These are phyloP conservation scores for Fomitopsis serialis DNA, from an alignment of 768 basidiomycete genomes.

Conservation along the genomic window DNA sequence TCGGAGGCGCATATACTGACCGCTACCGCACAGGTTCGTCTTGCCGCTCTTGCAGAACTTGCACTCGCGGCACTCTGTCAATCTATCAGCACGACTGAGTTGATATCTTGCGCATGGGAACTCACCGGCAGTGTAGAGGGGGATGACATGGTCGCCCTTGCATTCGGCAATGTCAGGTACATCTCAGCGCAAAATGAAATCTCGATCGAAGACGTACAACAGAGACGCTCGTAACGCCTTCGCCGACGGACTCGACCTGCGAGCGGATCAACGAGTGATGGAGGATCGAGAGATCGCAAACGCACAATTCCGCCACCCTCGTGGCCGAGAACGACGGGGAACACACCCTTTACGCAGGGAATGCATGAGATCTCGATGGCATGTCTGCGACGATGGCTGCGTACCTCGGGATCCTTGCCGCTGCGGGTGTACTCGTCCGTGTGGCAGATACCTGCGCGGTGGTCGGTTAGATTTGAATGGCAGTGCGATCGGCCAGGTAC, in stretches of 20 bases:
- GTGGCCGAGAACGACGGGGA: slow-evolving; percentile 92
- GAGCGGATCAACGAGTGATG: slow-evolving; percentile 3
- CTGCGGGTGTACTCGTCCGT: slow-evolving; percentile 97
- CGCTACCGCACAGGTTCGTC: slow-evolving; percentile 97
- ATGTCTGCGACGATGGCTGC: slow-evolving; percentile 1
- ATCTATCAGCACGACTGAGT: background rate
- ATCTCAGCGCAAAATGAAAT: background rate
- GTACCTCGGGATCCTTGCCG: slow-evolving; percentile 91
- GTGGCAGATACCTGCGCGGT: slow-evolving; percentile 77
- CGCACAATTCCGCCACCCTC: slow-evolving; percentile 89
- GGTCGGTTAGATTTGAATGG: background rate
- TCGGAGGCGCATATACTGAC: slow-evolving; percentile 29
- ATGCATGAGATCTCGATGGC: background rate
- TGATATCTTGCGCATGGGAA: background rate
- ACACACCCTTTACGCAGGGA: slow-evolving; percentile 53
- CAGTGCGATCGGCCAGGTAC: slow-evolving; percentile 13
- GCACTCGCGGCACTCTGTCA: slow-evolving; percentile 82
- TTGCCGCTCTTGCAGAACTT: slow-evolving; percentile 99
- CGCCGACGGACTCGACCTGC: slow-evolving; percentile 95
- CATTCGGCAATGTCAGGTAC: background rate
- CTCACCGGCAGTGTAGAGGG: slow-evolving; percentile 89
- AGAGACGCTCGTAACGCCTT: slow-evolving; percentile 81
- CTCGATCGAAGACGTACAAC: slow-evolving; percentile 32
- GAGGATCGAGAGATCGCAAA: slow-evolving; percentile 8
- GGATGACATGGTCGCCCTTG: slow-evolving; percentile 93